Evolutionary conservation across 2,329 filamentous ascomycete genomes (phyloP).

Genomic region (Diplodia corticola): DNA sequence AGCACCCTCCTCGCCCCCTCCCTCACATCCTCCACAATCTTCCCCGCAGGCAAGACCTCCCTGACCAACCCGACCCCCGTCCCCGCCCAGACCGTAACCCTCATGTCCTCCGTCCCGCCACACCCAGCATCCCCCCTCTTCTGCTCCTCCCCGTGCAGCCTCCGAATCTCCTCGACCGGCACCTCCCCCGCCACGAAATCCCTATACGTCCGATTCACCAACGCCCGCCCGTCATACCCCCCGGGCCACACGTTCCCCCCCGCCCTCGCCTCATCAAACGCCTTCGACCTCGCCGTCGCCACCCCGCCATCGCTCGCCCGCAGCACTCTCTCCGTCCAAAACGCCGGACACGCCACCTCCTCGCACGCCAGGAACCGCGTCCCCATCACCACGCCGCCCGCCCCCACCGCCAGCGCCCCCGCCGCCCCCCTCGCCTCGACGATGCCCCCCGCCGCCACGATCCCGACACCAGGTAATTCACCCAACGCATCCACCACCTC

Average conservation of each 20-base stretch:
- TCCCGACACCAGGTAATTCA: no score
- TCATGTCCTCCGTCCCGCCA: constrained; percentile 48
- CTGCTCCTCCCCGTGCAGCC: constrained; percentile 51
- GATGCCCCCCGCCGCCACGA: constrained; percentile 58
- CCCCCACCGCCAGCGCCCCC: constrained; percentile 57
- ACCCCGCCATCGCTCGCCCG: background rate
- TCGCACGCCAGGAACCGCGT: constrained; percentile 51
- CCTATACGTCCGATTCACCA: constrained; percentile 42
- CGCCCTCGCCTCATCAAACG: background rate
- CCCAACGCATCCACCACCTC: constrained; percentile 51
- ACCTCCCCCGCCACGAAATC: constrained; percentile 44
- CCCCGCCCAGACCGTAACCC: constrained; percentile 58
- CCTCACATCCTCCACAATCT: constrained; percentile 54
- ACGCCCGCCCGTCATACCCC: background rate
- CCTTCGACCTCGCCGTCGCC: background rate
- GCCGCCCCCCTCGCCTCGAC: constrained; percentile 57
- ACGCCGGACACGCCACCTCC: background rate
- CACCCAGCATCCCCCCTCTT: constrained; percentile 49
- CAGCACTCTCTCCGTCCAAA: background rate
- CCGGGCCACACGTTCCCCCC: background rate
- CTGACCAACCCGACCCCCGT: constrained; percentile 61
- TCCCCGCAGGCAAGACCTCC: constrained; percentile 50
- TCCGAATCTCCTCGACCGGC: constrained; percentile 47
- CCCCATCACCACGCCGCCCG: constrained; percentile 58
- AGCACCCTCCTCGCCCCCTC: constrained; percentile 41